phyloP scores from a whole-genome alignment of 306 rosid species.

The Pyrus bretschneideri region DNA sequence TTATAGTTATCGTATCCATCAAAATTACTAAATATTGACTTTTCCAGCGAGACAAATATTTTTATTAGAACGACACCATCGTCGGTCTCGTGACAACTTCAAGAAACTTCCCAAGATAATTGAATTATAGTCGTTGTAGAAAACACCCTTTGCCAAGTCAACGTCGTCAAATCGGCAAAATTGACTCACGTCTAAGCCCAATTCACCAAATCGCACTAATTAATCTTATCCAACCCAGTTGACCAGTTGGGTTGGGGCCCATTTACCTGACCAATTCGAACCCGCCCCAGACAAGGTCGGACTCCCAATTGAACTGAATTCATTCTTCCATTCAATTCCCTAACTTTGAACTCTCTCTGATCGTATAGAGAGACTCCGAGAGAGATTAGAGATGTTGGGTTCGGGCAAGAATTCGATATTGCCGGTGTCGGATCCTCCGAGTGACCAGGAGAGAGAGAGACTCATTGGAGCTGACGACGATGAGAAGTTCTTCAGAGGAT shows the following conservation, averaged over 20 bases:
- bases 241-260: not conserved
- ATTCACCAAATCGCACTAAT: not conserved
- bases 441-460: conserved; percentile 40
- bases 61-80: too few species aligned
- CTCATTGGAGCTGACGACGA: conserved; percentile 26
- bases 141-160: not conserved
- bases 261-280: not conserved
- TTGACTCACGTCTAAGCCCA: not conserved
- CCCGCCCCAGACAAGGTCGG: conserved; percentile 8
- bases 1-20: too few species aligned
- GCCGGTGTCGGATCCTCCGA: conserved; percentile 67
- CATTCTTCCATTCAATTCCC: not conserved
- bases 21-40: too few species aligned
- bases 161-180: not conserved
- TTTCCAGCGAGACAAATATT: too few species aligned
- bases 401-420: conserved; percentile 42
- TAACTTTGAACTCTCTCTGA: conserved; percentile 19
- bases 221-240: not conserved
- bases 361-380: not conserved
- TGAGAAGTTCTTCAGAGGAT: conserved; percentile 67
- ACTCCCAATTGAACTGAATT: not conserved
- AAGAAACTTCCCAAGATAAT: not conserved
- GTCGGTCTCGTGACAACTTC: not conserved
- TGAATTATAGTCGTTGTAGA: not conserved
- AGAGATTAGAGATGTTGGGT: conserved; percentile 15